Evolutionary conservation across 176 grass and related monocot species (phyloP).

Genomic region (Oryza longistaminata): DNA sequence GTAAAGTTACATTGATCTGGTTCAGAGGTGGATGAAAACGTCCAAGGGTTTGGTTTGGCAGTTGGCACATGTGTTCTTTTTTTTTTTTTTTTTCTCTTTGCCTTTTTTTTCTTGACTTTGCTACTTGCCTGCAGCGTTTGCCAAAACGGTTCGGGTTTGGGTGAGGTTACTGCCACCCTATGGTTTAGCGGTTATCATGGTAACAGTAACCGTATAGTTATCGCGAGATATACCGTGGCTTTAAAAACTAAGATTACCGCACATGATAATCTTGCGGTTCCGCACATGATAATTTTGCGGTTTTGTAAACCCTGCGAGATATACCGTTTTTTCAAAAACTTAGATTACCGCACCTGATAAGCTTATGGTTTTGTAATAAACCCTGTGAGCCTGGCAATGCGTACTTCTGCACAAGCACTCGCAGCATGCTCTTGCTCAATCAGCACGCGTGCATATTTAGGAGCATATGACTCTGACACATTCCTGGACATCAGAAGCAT

Average conservation of each 20-base stretch:
- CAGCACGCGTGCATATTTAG: neutral
- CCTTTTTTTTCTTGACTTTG: neutral
- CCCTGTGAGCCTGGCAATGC: neutral
- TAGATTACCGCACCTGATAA: no score
- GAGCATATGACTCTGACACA: neutral
- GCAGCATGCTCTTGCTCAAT: neutral
- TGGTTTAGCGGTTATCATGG: no score
- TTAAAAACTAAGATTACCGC: no score
- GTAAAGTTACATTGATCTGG: neutral
- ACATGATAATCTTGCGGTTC: no score
- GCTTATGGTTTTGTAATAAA: no score
- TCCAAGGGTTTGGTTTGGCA: neutral
- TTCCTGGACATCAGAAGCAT: neutral
- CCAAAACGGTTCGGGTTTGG: no score
- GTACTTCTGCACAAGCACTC: neutral
- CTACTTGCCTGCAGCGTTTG: neutral
- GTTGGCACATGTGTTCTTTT: neutral
- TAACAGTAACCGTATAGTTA: no score
- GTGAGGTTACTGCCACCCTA: no score
- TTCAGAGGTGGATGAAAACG: constrained; percentile 4
- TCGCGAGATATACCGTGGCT: no score
- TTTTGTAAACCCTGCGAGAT: no score
- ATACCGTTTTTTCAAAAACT: no score
- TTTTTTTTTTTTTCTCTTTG: neutral
- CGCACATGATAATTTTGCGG: no score